Conservation (phyloP, 441 rosid species). For the Populus hybrid region DNA sequence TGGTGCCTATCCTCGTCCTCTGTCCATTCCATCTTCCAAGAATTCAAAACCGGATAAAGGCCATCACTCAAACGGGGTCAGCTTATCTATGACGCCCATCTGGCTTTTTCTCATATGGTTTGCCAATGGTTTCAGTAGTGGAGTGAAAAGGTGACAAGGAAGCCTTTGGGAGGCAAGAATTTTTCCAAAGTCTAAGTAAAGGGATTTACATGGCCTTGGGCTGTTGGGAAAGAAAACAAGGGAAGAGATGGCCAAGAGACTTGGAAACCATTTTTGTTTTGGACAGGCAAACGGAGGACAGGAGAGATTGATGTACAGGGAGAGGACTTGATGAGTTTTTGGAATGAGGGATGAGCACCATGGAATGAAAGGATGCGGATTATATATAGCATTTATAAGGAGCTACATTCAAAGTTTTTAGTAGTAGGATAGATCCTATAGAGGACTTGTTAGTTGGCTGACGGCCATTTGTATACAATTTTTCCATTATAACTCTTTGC, state of each 20-base stretch:
- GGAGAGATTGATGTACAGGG: background rate
- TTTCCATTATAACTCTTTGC: no score
- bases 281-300: background rate
- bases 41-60: conserved; percentile 59
- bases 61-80: conserved; percentile 58
- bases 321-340: background rate
- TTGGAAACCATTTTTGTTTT: conserved; percentile 30
- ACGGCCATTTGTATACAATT: no score
- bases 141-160: conserved; percentile 70
- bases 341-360: no score
- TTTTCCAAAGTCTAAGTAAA: conserved; percentile 69
- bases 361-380: no score
- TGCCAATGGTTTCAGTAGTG: conserved; percentile 43
- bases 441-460: no score
- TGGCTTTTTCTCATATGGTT: conserved; percentile 45
- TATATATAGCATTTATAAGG: no score
- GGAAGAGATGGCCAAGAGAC: conserved; percentile 53
- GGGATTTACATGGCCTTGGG: conserved; percentile 82
- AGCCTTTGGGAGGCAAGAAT: conserved; percentile 66
- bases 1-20: conserved; percentile 48
- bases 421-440: no score
- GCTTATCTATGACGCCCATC: conserved; percentile 36
- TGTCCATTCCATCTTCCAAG: conserved; percentile 53
- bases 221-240: conserved; percentile 70
- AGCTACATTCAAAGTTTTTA: no score